Conservation (phyloP, 768 basidiomycete genomes). For the Pulveroboletus sp. region DNA sequence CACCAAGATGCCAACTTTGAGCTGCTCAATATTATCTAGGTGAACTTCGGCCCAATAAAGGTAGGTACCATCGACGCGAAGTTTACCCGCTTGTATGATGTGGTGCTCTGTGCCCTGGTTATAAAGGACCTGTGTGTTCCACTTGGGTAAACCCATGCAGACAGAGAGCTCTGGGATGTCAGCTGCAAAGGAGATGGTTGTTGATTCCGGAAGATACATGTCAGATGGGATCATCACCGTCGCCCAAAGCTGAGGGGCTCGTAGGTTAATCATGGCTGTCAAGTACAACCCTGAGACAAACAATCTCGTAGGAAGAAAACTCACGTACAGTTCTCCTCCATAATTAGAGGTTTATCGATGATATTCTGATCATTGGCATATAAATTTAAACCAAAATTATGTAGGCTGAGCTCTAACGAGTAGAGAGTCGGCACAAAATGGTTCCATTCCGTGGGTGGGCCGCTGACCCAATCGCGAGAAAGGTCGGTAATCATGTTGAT, state of each 20-base stretch:
- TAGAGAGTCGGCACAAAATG: slow-evolving; percentile 86
- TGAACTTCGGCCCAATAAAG: slow-evolving; percentile 64
- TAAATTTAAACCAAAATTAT: slow-evolving; percentile 71
- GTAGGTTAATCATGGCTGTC: slow-evolving; percentile 67
- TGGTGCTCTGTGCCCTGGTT: slow-evolving; percentile 54
- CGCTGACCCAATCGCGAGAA: slow-evolving; percentile 87
- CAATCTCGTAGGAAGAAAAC: background rate
- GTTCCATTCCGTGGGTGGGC: slow-evolving; percentile 73
- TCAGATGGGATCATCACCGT: slow-evolving; percentile 60
- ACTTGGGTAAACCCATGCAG: slow-evolving; percentile 70
- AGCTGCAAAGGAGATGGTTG: slow-evolving; percentile 59
- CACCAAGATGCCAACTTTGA: slow-evolving; percentile 65
- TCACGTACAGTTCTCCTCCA: slow-evolving; percentile 76
- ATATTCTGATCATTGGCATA: slow-evolving; percentile 97
- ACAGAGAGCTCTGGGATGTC: slow-evolving; percentile 55
- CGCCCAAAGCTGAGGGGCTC: slow-evolving; percentile 52
- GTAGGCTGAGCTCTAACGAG: slow-evolving; percentile 59
- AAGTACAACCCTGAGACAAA: background rate
- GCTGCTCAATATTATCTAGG: slow-evolving; percentile 71
- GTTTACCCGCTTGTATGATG: slow-evolving; percentile 52
- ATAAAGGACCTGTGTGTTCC: slow-evolving; percentile 82
- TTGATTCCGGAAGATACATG: slow-evolving; percentile 66
- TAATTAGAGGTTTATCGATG: slow-evolving; percentile 78
- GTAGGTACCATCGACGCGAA: slow-evolving; percentile 67
- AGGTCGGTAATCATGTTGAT: slow-evolving; percentile 92